Evolutionary conservation across 306 rosid genomes (phyloP).

Genomic region (Pterocarpus santalinus): DNA sequence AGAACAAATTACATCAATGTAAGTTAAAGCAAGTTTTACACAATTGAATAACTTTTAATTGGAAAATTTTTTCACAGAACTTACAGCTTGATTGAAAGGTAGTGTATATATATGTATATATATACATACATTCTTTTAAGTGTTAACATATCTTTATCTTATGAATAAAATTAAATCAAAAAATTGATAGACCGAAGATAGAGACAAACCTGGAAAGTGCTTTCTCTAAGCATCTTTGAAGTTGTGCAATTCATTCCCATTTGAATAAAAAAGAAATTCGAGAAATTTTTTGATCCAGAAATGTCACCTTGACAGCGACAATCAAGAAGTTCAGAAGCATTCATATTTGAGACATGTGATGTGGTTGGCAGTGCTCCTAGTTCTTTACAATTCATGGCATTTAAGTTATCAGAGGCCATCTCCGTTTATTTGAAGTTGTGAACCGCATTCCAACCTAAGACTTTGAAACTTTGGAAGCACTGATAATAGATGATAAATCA

Average conservation of each 20-base stretch:
- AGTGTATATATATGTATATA: no score
- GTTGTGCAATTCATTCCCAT: constrained; percentile 17
- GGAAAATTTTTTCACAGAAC: no score
- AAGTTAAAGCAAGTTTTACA: no score
- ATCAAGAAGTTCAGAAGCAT: no score
- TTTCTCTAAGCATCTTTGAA: not conserved
- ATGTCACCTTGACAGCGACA: not conserved
- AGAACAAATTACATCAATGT: no score
- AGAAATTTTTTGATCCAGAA: not conserved
- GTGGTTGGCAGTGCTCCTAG: not conserved
- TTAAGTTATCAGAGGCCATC: not conserved
- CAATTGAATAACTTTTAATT: no score
- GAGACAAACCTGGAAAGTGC: not conserved
- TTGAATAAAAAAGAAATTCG: not conserved
- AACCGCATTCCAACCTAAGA: not conserved
- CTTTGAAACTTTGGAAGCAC: constrained; percentile 3
- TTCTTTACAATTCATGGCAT: not conserved
- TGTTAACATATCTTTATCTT: no score
- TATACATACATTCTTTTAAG: no score
- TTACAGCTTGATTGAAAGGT: no score
- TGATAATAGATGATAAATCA: not conserved
- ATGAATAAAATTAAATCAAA: no score
- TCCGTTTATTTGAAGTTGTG: constrained; percentile 14
- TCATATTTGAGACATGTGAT: not conserved
- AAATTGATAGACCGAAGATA: not conserved